Evolutionary conservation across 805 yeast species (phyloP), one percentile per base, ranked within the genome.

Genomic region (Brettanomyces sp.): DNA sequence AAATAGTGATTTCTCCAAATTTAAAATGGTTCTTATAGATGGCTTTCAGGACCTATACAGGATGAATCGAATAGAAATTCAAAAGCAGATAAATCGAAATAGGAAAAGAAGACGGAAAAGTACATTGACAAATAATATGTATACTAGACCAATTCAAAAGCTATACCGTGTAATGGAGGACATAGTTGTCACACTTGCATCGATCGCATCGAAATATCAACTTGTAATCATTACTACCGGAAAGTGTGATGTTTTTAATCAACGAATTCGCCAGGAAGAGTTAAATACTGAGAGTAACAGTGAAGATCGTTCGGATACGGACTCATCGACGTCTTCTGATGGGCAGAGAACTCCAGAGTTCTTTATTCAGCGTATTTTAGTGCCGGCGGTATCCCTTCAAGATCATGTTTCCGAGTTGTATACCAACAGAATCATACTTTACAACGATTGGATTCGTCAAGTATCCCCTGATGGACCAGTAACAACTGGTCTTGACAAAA

Each of bases 351-450:
- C 12, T 8, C 36, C 21, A 6, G 14, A 46, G n/a, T 55, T 45
- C 25, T 52, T 60, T 9, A 49, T 51, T n/a, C 65, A 62, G 46
- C 55, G 52, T 33, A 59, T 62, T 7, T 47, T 63, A n/a, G 64
- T 63, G 1, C 67, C 67, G 1, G 50, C 50, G 4, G 44, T 63
- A 9, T 57, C 66, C 4, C 40, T 63, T 37, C 60, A 54, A 36
- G 57, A 60, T 1, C 53, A 58, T 1, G 45, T 60, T 49, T 56
- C 63, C 3, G 47, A 49, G 34, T 56, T 55, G 39, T 63, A 50
- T 44, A 55, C 59, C 1, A 59, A 58, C 41, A 47, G 67, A 39
- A 51, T 63, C 24, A 56, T 63, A 3, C 35, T 63, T 8, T 62
- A 55, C 43, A 56, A 52, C 47, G 67, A 63, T 44, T 63, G 67